These are phyloP conservation scores for Irineochytrium annulatum DNA, from an alignment of 192 early-diverging fungal genomes.

Conservation along the genomic window DNA sequence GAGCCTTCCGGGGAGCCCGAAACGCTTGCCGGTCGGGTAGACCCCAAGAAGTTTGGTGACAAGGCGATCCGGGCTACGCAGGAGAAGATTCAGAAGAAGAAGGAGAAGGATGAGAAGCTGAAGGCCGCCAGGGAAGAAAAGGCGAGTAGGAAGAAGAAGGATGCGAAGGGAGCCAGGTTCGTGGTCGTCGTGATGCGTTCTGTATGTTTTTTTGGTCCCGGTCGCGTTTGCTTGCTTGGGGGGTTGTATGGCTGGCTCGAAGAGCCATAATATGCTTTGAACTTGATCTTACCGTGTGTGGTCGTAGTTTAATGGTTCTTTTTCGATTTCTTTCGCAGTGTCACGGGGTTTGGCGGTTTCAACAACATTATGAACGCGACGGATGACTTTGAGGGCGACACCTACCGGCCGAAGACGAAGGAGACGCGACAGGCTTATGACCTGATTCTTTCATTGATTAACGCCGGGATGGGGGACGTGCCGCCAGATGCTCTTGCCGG, in stretches of 20 bases:
- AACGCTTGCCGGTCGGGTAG: constrained; percentile 81
- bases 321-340: not conserved
- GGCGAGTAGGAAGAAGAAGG: constrained; percentile 34
- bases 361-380: constrained; percentile 78
- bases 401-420: constrained; percentile 83
- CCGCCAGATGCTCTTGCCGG: constrained; percentile 85
- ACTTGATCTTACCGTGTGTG: too few relatives aligned
- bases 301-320: too few relatives aligned
- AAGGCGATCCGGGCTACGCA: constrained; percentile 65
- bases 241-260: too few relatives aligned
- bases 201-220: too few relatives aligned
- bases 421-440: constrained; percentile 89
- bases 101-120: constrained; percentile 54
- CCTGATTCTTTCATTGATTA: constrained; percentile 78
- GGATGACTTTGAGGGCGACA: constrained; percentile 76
- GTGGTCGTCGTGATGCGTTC: not conserved
- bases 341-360: not conserved
- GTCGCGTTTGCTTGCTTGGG: too few relatives aligned
- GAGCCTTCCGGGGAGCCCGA: constrained; percentile 96
- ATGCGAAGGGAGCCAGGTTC: constrained; percentile 15
- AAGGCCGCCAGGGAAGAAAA: constrained; percentile 30
- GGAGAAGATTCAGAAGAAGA: constrained; percentile 55
- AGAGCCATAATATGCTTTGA: too few relatives aligned
- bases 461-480: constrained; percentile 75
- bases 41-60: constrained; percentile 80